Evolutionary conservation across 495 filamentous ascomycete genomes (phyloP).

Genomic region (Xylaria grammica): DNA sequence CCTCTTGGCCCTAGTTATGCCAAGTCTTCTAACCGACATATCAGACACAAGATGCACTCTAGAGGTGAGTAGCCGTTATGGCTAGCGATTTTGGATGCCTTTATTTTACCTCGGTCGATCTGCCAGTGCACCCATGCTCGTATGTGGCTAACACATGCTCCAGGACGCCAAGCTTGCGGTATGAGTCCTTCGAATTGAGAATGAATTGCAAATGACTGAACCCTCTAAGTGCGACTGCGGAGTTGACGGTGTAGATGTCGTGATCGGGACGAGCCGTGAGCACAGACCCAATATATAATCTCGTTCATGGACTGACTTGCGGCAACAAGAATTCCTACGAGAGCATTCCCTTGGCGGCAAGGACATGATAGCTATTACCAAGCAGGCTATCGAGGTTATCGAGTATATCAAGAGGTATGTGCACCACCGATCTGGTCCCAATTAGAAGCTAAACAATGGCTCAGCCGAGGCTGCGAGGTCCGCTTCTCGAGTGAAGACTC

Average conservation of each 20-base stretch:
- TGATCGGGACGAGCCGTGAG: conserved; percentile 2
- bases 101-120: conserved; percentile 2
- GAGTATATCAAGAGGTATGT: conserved; percentile 90
- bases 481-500: conserved; percentile 76
- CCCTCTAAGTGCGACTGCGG: conserved; percentile 4
- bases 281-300: conserved; percentile 1
- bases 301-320: background rate
- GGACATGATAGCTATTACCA: conserved; percentile 89
- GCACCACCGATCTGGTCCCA: background rate
- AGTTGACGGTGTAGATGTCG: conserved; percentile 10
- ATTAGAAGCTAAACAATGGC: conserved; percentile 6
- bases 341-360: conserved; percentile 90
- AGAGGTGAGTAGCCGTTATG: conserved; percentile 1
- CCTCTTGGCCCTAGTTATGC: conserved; percentile 7
- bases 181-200: conserved; percentile 2
- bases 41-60: conserved; percentile 2
- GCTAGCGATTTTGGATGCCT: conserved; percentile 2
- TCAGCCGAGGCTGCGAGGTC: conserved; percentile 22
- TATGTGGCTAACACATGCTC: background rate
- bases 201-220: conserved; percentile 3
- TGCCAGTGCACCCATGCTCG: conserved; percentile 2
- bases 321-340: conserved; percentile 60
- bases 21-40: background rate
- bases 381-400: conserved; percentile 92
- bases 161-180: conserved; percentile 12